Evolutionary conservation across 2,329 filamentous ascomycete species (phyloP).

Genomic region (Botrytis paeoniae): DNA sequence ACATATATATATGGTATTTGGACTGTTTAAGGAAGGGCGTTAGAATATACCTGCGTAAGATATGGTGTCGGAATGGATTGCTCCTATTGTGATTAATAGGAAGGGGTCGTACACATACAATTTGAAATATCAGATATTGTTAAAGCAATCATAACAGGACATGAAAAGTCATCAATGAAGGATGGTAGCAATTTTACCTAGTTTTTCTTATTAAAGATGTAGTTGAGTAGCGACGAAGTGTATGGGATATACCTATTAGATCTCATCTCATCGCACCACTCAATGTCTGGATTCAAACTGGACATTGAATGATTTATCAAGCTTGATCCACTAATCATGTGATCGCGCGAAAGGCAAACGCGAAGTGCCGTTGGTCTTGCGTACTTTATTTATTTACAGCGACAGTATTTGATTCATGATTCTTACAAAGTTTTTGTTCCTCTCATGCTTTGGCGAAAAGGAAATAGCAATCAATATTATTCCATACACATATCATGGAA

Average conservation of each 20-base stretch:
- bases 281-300: background rate
- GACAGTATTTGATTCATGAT: background rate
- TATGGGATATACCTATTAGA: background rate
- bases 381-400: background rate
- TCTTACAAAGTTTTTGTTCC: background rate
- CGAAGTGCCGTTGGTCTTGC: too few relatives aligned
- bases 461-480: background rate
- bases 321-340: conserved; percentile 5
- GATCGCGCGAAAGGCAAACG: background rate
- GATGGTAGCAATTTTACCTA: background rate
- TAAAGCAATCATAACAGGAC: background rate
- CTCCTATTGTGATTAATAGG: background rate
- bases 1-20: conserved; percentile 5
- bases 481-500: background rate
- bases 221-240: background rate
- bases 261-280: background rate
- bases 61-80: background rate
- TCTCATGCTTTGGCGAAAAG: background rate
- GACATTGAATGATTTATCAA: background rate
- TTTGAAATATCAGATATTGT: background rate
- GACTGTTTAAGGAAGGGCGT: conserved; percentile 7
- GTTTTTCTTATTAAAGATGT: background rate
- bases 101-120: background rate
- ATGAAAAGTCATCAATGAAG: background rate
- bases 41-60: conserved; percentile 4